phyloP scores from a whole-genome alignment of 1,284 basidiomycete species.

The Cutaneotrichosporon daszewskae region DNA sequence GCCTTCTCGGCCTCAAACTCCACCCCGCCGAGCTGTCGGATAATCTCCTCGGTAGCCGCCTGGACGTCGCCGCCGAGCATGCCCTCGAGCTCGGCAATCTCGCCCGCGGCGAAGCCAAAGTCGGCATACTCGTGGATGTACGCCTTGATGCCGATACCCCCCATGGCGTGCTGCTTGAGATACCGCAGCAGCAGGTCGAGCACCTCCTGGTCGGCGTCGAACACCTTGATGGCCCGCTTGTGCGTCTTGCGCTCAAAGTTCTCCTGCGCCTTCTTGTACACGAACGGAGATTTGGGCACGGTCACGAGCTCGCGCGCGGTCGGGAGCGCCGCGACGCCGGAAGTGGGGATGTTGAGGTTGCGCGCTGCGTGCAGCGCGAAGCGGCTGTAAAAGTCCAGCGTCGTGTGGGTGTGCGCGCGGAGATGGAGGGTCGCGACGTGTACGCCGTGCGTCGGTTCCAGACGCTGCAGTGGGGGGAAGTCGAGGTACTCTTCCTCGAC shows the following conservation, averaged over 20 bases:
- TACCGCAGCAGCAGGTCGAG: constrained; percentile 79
- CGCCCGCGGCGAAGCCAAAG: constrained; percentile 57
- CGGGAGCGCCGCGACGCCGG: constrained; percentile 64
- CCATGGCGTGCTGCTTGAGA: constrained; percentile 67
- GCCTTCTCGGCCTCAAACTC: constrained; percentile 9
- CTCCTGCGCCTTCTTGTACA: constrained; percentile 91
- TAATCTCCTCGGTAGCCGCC: constrained; percentile 21
- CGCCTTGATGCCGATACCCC: constrained; percentile 80
- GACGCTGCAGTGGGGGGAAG: constrained; percentile 11
- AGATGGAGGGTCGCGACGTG: constrained; percentile 82
- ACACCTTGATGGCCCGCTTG: constrained; percentile 81
- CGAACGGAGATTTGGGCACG: constrained; percentile 78
- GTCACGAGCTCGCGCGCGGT: constrained; percentile 78
- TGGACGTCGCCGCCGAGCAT: constrained; percentile 17
- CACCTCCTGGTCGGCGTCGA: constrained; percentile 74
- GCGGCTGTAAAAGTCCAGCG: constrained; percentile 72
- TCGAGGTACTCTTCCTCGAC: not conserved
- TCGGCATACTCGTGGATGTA: constrained; percentile 70
- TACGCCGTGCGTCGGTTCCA: constrained; percentile 56
- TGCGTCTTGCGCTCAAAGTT: constrained; percentile 86
- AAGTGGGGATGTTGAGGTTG: constrained; percentile 75
- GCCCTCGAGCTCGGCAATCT: constrained; percentile 42
- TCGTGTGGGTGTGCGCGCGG: constrained; percentile 63
- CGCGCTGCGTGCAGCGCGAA: constrained; percentile 80
- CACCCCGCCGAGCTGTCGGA: constrained; percentile 21